Evolutionary conservation across 257 asterid species (phyloP).

Genomic region (Sherardia arvensis): DNA sequence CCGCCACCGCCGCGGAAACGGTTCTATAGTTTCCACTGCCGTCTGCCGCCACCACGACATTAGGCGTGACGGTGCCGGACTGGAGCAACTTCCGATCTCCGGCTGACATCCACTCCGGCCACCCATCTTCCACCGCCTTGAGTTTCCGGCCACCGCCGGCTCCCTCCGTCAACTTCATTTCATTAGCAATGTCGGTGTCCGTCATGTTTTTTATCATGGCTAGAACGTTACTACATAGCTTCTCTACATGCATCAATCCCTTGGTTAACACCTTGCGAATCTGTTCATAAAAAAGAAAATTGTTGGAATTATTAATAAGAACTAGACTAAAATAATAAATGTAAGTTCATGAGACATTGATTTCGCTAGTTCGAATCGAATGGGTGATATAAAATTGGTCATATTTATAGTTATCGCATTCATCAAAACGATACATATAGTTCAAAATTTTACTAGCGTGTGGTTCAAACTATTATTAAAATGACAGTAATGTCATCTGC

Average conservation of each 20-base stretch:
- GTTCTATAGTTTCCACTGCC: conserved; percentile 69
- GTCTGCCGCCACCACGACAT: conserved; percentile 82
- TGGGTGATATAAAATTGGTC: too few relatives aligned
- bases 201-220: conserved; percentile 83
- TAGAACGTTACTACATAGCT: conserved; percentile 65
- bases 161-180: conserved; percentile 18
- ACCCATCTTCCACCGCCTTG: conserved; percentile 12
- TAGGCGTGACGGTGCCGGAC: conserved; percentile 41
- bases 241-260: conserved; percentile 49
- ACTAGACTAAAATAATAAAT: too few relatives aligned
- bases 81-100: conserved; percentile 74
- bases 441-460: too few relatives aligned
- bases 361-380: too few relatives aligned
- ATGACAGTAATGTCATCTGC: too few relatives aligned
- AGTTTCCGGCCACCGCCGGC: conserved; percentile 15
- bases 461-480: too few relatives aligned
- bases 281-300: not conserved
- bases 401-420: too few relatives aligned
- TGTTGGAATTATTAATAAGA: too few relatives aligned
- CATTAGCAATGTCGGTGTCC: conserved; percentile 36
- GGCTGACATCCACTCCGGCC: conserved; percentile 77
- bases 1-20: conserved; percentile 69
- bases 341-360: too few relatives aligned
- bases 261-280: conserved; percentile 34
- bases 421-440: too few relatives aligned